Evolutionary conservation across 192 early-diverging fungal genomes (phyloP).

Genomic region (Entomortierella parvispora): DNA sequence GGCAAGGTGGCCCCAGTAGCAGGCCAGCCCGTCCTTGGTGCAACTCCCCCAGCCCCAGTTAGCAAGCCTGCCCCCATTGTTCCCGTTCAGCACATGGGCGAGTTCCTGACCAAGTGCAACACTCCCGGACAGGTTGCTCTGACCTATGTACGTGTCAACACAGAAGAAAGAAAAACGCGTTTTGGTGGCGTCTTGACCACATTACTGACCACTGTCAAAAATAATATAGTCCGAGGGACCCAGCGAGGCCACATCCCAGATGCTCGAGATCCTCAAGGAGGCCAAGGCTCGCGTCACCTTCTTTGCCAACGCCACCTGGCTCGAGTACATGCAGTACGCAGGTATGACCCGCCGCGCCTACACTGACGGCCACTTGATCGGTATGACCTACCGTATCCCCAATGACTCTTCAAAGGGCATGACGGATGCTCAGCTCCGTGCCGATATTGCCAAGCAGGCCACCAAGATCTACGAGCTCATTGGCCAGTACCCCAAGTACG

Average conservation of each 20-base stretch:
- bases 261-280: slow-evolving; percentile 60
- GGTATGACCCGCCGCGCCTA: slow-evolving; percentile 62
- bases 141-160: slow-evolving; percentile 54
- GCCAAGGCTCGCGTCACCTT: slow-evolving; percentile 61
- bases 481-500: slow-evolving; percentile 61
- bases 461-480: slow-evolving; percentile 56
- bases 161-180: too few species aligned
- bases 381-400: slow-evolving; percentile 65
- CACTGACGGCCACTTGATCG: slow-evolving; percentile 64
- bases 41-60: slow-evolving; percentile 7
- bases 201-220: background rate
- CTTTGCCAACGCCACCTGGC: slow-evolving; percentile 64
- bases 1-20: slow-evolving; percentile 1
- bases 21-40: background rate
- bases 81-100: slow-evolving; percentile 45
- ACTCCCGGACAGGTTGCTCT: slow-evolving; percentile 58
- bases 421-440: slow-evolving; percentile 53
- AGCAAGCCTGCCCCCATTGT: slow-evolving; percentile 27
- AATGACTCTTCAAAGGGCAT: slow-evolving; percentile 54
- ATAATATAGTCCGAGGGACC: slow-evolving; percentile 60
- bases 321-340: slow-evolving; percentile 64
- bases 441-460: slow-evolving; percentile 58
- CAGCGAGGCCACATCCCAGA: slow-evolving; percentile 64
- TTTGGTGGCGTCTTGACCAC: too few species aligned
- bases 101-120: slow-evolving; percentile 58